Percentiles rank a stretch among this genome's conserved stretches.
These are phyloP conservation scores for Malassezia arunalokei DNA, from an alignment of 1,284 basidiomycete genomes.

Conservation along the genomic window DNA sequence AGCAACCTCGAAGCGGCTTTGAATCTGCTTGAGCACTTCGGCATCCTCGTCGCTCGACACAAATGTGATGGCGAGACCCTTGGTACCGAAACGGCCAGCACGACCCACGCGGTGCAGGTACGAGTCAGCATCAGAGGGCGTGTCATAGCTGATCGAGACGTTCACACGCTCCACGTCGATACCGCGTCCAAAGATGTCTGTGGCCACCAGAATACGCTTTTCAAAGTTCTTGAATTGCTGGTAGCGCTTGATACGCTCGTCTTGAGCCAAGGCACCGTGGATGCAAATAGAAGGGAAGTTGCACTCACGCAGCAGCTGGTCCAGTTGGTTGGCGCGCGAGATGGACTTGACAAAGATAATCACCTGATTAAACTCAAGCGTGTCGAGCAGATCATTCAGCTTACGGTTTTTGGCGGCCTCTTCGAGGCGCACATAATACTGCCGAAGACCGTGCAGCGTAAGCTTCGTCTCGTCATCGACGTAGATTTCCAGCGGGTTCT, in stretches of 20 bases:
- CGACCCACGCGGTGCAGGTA: constrained; percentile 98
- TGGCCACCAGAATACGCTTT: constrained; percentile 61
- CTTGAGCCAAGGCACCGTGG: constrained; percentile 83
- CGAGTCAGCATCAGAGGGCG: constrained; percentile 88
- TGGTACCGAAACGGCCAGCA: constrained; percentile 97
- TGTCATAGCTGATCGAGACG: constrained; percentile 54
- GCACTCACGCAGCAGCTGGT: constrained; percentile 89
- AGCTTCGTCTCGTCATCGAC: constrained; percentile 99
- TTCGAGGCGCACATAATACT: constrained; percentile 77
- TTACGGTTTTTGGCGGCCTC: constrained; percentile 95
- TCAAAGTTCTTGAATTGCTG: constrained; percentile 98
- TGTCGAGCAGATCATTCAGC: constrained; percentile 88
- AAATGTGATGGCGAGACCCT: constrained; percentile 97
- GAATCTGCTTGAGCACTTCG: constrained; percentile 81
- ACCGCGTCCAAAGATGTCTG: constrained; percentile 46
- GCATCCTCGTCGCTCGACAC: constrained; percentile 81
- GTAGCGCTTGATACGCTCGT: constrained; percentile 95
- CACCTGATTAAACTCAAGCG: constrained; percentile 97
- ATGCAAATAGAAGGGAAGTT: constrained; percentile 98
- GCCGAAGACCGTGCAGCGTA: constrained; percentile 93
- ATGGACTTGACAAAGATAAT: constrained; percentile 99
- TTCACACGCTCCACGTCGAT: constrained; percentile 46
- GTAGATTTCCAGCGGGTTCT: constrained; percentile 96
- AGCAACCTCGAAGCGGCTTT: constrained; percentile 81
- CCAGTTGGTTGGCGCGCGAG: constrained; percentile 85